Conservation (phyloP, 202 grass and related monocot genomes). For the Musa balbisiana region DNA sequence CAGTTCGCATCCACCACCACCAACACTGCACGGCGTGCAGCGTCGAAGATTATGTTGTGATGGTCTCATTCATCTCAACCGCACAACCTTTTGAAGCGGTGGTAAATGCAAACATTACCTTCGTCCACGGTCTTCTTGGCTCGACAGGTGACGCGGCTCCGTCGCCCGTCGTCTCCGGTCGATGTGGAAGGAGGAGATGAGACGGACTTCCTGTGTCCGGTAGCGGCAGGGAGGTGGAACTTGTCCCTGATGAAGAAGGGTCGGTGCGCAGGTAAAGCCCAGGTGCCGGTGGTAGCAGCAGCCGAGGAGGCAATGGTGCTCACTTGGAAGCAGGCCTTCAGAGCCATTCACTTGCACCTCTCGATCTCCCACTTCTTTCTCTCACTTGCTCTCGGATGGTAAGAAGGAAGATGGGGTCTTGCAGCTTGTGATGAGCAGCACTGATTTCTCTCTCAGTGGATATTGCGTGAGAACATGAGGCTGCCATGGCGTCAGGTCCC, state of each 20-base stretch:
- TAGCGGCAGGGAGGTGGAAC: background rate
- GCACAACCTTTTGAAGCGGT: no score
- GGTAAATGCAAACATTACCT: constrained; percentile 30
- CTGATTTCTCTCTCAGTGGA: background rate
- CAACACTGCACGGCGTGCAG: constrained; percentile 35
- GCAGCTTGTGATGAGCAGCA: background rate
- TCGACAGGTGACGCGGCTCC: constrained; percentile 42
- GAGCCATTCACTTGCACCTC: constrained; percentile 39
- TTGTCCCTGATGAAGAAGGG: constrained; percentile 27
- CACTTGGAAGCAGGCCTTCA: constrained; percentile 75
- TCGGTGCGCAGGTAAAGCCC: constrained; percentile 13
- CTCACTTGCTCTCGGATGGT: background rate
- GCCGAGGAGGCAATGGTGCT: constrained; percentile 32
- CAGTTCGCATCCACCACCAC: constrained; percentile 62
- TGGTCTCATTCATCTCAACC: no score
- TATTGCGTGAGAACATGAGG: background rate
- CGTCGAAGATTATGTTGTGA: no score
- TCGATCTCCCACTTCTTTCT: background rate
- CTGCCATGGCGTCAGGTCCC: background rate
- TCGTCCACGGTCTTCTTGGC: constrained; percentile 80
- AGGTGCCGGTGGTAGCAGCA: constrained; percentile 12
- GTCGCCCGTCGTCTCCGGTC: constrained; percentile 1
- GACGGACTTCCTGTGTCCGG: background rate
- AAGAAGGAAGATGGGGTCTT: background rate
- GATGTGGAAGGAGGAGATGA: background rate